Conservation (phyloP, 2,329 filamentous ascomycete genomes). For the Trichoderma aggressivum region DNA sequence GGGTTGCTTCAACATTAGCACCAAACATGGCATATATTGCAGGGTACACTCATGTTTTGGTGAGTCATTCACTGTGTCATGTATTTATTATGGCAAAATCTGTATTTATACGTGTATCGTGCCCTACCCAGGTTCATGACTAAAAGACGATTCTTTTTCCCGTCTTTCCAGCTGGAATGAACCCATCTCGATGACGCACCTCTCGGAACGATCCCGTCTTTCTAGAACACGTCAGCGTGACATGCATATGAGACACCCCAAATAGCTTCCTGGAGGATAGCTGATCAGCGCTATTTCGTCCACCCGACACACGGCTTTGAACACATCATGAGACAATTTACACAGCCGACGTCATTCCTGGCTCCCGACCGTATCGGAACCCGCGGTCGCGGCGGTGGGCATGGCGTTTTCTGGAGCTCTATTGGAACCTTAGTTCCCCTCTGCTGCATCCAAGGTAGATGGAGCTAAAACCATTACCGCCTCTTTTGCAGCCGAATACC, state of each 20-base stretch:
- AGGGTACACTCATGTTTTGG: background rate
- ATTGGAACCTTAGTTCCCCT: background rate
- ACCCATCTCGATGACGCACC: background rate
- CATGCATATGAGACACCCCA: background rate
- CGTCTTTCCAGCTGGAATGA: background rate
- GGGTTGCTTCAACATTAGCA: background rate
- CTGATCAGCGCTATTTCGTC: background rate
- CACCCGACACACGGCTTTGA: background rate
- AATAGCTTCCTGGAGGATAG: background rate
- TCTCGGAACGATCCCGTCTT: background rate
- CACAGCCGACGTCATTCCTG: background rate
- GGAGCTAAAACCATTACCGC: background rate
- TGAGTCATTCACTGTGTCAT: no score
- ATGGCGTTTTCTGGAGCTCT: background rate
- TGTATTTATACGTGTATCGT: no score
- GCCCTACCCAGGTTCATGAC: no score
- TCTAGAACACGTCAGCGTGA: background rate
- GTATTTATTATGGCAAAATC: no score
- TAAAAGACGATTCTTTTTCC: background rate
- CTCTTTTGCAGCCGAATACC: background rate
- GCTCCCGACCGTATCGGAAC: background rate
- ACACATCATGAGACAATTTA: conserved; percentile 1
- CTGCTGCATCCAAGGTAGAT: conserved; percentile 4
- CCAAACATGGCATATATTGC: background rate
- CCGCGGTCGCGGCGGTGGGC: background rate